Percentiles rank a stretch among this genome's conserved stretches.
These are phyloP conservation scores for Ogataea allantospora DNA, from an alignment of 805 yeast genomes.

Conservation along the genomic window DNA sequence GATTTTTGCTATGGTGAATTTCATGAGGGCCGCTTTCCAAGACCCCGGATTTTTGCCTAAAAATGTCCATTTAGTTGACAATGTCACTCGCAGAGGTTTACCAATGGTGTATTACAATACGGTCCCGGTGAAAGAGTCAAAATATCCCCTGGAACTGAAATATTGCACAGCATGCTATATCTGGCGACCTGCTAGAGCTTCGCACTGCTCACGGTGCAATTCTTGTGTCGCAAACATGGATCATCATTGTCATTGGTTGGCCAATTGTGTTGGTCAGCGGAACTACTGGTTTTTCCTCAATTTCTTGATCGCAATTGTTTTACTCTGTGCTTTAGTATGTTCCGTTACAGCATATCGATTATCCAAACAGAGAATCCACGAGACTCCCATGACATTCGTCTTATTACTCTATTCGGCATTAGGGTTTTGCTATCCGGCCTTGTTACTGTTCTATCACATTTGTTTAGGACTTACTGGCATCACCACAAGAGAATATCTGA, in stretches of 20 bases:
- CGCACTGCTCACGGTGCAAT: slow-evolving; percentile 72
- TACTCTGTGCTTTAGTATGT: slow-evolving; percentile 31
- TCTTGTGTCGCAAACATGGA: slow-evolving; percentile 64
- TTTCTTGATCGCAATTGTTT: slow-evolving; percentile 42
- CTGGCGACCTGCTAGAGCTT: slow-evolving; percentile 76
- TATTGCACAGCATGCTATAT: slow-evolving; percentile 59
- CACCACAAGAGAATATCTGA: slow-evolving; percentile 73
- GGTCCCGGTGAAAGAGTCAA: slow-evolving; percentile 47
- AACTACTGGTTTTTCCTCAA: slow-evolving; percentile 62
- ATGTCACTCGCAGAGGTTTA: slow-evolving; percentile 31
- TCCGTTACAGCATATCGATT: slow-evolving; percentile 32
- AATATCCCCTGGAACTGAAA: slow-evolving; percentile 37
- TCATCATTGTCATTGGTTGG: slow-evolving; percentile 61
- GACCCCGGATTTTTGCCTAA: slow-evolving; percentile 76
- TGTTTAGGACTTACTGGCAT: slow-evolving; percentile 54
- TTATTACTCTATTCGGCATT: slow-evolving; percentile 50
- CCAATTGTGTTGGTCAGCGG: slow-evolving; percentile 73
- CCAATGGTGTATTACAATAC: slow-evolving; percentile 60
- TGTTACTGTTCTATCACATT: slow-evolving; percentile 53
- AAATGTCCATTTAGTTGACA: slow-evolving; percentile 56
- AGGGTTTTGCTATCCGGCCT: slow-evolving; percentile 51
- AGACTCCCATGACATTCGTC: slow-evolving; percentile 44
- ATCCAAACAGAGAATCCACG: slow-evolving; percentile 16
- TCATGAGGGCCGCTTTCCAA: slow-evolving; percentile 50
- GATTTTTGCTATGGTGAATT: slow-evolving; percentile 46